Percentiles rank a stretch among this genome's conserved stretches.
Evolutionary conservation across 192 early-diverging fungal species (phyloP).

Genomic region (Coemansia erecta): DNA sequence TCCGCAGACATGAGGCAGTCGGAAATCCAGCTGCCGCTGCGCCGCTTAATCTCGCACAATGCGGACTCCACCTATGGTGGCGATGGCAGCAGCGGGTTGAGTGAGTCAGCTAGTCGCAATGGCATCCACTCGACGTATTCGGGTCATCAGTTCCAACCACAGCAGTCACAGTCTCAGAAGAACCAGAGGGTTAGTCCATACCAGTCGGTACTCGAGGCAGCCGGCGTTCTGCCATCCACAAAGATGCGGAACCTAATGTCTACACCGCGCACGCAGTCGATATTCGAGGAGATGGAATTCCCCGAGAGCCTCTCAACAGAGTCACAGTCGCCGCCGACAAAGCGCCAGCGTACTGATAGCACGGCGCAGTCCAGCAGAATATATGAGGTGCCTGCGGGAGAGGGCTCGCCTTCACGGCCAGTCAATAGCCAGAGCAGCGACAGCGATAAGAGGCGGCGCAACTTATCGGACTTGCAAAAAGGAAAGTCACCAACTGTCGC

Average conservation of each 20-base stretch:
- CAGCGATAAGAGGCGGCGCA: not conserved
- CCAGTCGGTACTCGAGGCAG: not conserved
- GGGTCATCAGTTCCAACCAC: not conserved
- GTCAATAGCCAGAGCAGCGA: too few relatives aligned
- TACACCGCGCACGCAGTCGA: constrained; percentile 17
- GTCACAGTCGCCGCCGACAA: constrained; percentile 24
- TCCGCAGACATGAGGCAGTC: constrained; percentile 49
- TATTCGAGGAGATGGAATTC: constrained; percentile 41
- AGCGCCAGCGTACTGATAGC: constrained; percentile 18
- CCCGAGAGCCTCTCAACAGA: constrained; percentile 15
- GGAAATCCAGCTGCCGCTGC: constrained; percentile 40
- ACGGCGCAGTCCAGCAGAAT: not conserved
- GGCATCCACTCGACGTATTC: not conserved
- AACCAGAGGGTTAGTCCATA: not conserved
- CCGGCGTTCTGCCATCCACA: not conserved
- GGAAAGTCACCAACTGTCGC: not conserved
- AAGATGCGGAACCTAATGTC: not conserved
- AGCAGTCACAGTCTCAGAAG: constrained; percentile 9
- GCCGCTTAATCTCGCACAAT: constrained; percentile 38
- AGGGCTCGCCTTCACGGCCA: too few relatives aligned
- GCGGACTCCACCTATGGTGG: not conserved
- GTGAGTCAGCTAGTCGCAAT: not conserved
- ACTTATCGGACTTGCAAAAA: not conserved
- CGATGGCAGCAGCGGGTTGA: not conserved
- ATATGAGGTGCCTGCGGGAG: constrained; percentile 1